Conservation (phyloP, 75 land plant species). For the Isoetes taiwanensis region DNA sequence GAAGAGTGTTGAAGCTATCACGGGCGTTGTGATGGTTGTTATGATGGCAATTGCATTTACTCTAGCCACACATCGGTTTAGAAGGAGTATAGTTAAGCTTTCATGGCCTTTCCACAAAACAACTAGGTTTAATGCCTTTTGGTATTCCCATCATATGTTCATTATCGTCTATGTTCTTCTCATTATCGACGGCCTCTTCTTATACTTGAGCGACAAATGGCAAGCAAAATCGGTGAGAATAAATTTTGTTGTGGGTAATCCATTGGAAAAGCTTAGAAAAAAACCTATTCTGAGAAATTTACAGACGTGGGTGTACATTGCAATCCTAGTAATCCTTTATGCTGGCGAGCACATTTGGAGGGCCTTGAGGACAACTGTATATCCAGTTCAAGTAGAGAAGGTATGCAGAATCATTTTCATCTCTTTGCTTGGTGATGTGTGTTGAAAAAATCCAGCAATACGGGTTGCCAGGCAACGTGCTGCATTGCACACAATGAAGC, state of each 20-base stretch:
- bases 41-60: slow-evolving; percentile 61
- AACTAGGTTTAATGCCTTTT: slow-evolving; percentile 79
- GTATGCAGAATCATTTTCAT: too few relatives aligned
- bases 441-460: too few relatives aligned
- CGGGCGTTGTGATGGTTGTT: slow-evolving; percentile 57
- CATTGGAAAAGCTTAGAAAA: too few relatives aligned
- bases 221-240: slow-evolving; percentile 49
- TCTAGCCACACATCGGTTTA: slow-evolving; percentile 54
- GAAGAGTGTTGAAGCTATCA: slow-evolving; percentile 27
- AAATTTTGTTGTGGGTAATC: too few relatives aligned
- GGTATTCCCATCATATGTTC: slow-evolving; percentile 79
- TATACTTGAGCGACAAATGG: slow-evolving; percentile 42
- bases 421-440: too few relatives aligned
- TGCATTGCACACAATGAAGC: too few relatives aligned
- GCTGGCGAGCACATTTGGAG: slow-evolving; percentile 32
- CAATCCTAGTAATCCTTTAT: slow-evolving; percentile 44
- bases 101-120: slow-evolving; percentile 45
- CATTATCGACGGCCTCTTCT: slow-evolving; percentile 41
- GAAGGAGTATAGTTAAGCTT: slow-evolving; percentile 57
- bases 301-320: slow-evolving; percentile 85
- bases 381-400: slow-evolving; percentile 43
- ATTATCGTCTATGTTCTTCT: slow-evolving; percentile 44
- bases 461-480: too few relatives aligned
- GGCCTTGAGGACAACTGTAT: slow-evolving; percentile 22
- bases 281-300: too few relatives aligned